Percentiles rank a stretch among this genome's conserved stretches.
Conservation (phyloP, 176 grass and related monocot genomes). For the Phyllostachys edulis region DNA sequence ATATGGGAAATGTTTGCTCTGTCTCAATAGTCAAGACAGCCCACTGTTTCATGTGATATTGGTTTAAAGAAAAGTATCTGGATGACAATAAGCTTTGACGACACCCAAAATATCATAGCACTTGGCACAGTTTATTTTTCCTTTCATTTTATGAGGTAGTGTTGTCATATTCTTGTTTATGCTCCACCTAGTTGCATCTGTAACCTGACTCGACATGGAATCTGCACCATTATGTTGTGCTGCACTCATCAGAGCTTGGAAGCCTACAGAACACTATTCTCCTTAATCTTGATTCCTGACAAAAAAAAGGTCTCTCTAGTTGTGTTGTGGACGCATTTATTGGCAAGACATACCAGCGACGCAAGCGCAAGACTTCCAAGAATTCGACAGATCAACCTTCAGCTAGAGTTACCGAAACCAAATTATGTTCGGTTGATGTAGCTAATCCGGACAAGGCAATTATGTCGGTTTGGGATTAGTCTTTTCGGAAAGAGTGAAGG, state of each 20-base stretch:
- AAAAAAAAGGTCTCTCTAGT: neutral
- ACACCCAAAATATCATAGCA: neutral
- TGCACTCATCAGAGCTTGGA: conserved; percentile 18
- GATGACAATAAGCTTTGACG: neutral
- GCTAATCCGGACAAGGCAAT: too few species aligned
- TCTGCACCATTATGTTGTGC: neutral
- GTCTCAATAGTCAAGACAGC: neutral
- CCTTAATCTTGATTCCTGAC: neutral
- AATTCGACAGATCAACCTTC: too few species aligned
- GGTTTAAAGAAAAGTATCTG: neutral
- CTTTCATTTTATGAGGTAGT: neutral
- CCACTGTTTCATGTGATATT: neutral
- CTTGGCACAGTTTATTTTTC: neutral
- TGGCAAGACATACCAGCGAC: too few species aligned
- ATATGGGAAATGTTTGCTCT: neutral
- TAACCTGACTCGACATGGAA: conserved; percentile 8
- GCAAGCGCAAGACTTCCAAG: too few species aligned
- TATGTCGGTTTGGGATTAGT: too few species aligned
- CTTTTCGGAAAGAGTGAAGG: too few species aligned
- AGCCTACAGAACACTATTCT: conserved; percentile 31
- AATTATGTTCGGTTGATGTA: too few species aligned
- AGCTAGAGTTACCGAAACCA: too few species aligned
- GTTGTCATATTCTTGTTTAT: neutral
- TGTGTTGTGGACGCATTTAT: too few species aligned
- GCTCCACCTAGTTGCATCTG: neutral